Evolutionary conservation across 2,329 filamentous ascomycete genomes (phyloP).

Genomic region (Xylariaceae sp.): DNA sequence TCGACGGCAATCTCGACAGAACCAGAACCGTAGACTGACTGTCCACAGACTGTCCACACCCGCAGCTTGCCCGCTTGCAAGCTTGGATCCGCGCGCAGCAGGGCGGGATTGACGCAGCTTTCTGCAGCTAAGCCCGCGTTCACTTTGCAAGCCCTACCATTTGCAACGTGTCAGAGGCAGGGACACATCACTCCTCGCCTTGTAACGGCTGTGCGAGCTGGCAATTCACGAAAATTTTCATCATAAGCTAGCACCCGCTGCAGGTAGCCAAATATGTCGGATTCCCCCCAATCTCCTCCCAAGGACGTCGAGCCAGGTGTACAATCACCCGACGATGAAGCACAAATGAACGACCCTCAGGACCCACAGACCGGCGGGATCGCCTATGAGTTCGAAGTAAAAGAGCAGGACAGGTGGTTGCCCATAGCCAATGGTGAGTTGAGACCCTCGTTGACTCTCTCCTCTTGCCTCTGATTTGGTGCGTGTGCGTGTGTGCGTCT

Average conservation of each 20-base stretch:
- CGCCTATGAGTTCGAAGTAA: constrained; percentile 94
- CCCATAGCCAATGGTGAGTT: constrained; percentile 99
- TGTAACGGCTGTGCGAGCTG: constrained; percentile 51
- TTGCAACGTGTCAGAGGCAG: constrained; percentile 55
- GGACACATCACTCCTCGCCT: constrained; percentile 51
- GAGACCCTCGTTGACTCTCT: constrained; percentile 30
- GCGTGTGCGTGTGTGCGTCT: constrained; percentile 31
- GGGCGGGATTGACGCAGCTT: constrained; percentile 48
- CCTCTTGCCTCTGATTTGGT: constrained; percentile 45
- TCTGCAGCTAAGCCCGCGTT: constrained; percentile 50
- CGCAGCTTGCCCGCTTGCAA: constrained; percentile 13
- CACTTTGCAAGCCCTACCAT: constrained; percentile 48
- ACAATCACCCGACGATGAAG: constrained; percentile 90
- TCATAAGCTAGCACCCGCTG: constrained; percentile 59
- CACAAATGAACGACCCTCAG: constrained; percentile 84
- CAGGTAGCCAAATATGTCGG: constrained; percentile 87
- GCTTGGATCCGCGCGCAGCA: constrained; percentile 33
- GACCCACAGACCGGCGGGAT: constrained; percentile 71
- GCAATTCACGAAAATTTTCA: constrained; percentile 50
- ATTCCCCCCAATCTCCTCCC: constrained; percentile 75
- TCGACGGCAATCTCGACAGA: constrained; percentile 26
- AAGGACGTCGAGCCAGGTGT: constrained; percentile 92
- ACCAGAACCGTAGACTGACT: constrained; percentile 22
- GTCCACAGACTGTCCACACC: constrained; percentile 22
- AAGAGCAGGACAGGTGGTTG: constrained; percentile 99